Evolutionary conservation across 176 grass and related monocot species (phyloP), one percentile per base, ranked within the genome.

Genomic region (Triticum monococcum): DNA sequence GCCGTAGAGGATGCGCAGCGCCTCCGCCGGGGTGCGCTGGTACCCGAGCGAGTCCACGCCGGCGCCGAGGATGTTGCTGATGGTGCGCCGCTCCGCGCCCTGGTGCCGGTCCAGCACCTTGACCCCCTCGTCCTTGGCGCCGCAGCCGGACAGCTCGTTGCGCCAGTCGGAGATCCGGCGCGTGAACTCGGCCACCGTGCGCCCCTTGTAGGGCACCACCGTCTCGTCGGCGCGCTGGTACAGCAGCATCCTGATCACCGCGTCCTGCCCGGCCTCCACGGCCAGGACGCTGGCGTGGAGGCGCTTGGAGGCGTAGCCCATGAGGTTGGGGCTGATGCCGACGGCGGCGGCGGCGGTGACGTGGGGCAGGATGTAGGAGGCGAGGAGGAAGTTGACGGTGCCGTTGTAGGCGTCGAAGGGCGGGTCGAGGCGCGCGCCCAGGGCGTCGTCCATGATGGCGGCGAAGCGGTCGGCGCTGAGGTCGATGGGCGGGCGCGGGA

Each of bases 191-290:
- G 91, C 91, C 9, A 98, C 95, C 0, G 95, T 98, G 12, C 72
- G 66, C 2, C 92, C 88, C 78, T 18, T 37, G 87, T 95, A 98
- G 23, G 95, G 91, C 2, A 69, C 12, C 3, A 98, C 93, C 0
- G 59, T 14, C 74, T 95, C 91, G 20, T 91, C 40, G 17, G 82
- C 80, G 64, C 79, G 89, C 84, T 93, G 87, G 85, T 95, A 98
- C 45, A 98, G 91, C 64, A 95, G 60, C 4, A 94, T 23, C 60
- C 95, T 77, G 83, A 98, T 92, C 30, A 98, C 91, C 8, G 93
- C 89, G 41, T 98, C 95, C 82, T 95, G 89, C 6, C 95, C 95
- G 20, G 95, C 74, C 90, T 98, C 91, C 54, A 98, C 95, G 5
- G 87, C 91, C 63, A 93, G 75, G 16, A 98, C 43, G 17, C 95